Conservation (phyloP, 2,329 filamentous ascomycete genomes). For the Talaromyces sp. region DNA sequence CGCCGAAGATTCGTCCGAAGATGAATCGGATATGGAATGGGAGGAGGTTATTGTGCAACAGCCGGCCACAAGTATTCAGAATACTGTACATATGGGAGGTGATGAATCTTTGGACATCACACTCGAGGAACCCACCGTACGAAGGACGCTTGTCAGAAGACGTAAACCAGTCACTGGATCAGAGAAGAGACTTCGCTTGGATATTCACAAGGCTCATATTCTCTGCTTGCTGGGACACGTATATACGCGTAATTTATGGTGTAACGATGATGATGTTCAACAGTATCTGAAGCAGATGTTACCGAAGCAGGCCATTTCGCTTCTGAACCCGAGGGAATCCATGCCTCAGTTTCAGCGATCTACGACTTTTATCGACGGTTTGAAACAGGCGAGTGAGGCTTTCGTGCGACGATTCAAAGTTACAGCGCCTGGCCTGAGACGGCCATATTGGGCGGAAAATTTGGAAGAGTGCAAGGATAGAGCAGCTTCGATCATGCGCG, state of each 20-base stretch:
- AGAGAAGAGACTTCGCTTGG: slow-evolving; percentile 61
- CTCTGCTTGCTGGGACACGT: slow-evolving; percentile 78
- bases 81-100: slow-evolving; percentile 19
- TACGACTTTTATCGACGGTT: slow-evolving; percentile 71
- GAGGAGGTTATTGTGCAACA: slow-evolving; percentile 50
- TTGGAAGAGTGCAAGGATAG: slow-evolving; percentile 59
- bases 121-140: slow-evolving; percentile 31
- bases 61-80: slow-evolving; percentile 23
- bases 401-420: slow-evolving; percentile 70
- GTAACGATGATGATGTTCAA: slow-evolving; percentile 71
- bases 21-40: slow-evolving; percentile 47
- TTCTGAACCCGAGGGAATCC: slow-evolving; percentile 64
- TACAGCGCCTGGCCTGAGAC: slow-evolving; percentile 65
- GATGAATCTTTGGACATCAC: slow-evolving; percentile 37
- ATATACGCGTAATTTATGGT: slow-evolving; percentile 79
- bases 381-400: slow-evolving; percentile 64
- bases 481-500: slow-evolving; percentile 55
- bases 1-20: slow-evolving; percentile 48
- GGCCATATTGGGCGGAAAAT: slow-evolving; percentile 72
- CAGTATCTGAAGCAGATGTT: slow-evolving; percentile 61
- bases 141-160: slow-evolving; percentile 30
- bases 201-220: slow-evolving; percentile 83
- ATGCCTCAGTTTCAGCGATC: slow-evolving; percentile 72
- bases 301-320: slow-evolving; percentile 60
- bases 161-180: slow-evolving; percentile 54